phyloP scores from a whole-genome alignment of 2,329 filamentous ascomycete genomes.

The Neurospora sp. region DNA sequence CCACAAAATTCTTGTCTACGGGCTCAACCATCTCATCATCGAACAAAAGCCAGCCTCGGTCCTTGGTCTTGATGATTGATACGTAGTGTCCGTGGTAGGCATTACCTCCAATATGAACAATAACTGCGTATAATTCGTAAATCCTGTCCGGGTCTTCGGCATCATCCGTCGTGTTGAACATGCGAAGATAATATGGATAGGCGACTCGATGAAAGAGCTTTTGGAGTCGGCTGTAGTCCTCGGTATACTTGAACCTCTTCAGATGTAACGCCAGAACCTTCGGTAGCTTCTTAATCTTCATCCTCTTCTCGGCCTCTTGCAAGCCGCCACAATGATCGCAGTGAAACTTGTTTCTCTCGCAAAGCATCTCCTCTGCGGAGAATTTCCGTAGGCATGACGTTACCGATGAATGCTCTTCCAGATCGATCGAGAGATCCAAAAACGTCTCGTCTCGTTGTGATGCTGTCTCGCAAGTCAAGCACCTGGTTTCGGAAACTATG shows the following conservation, averaged over 20 bases:
- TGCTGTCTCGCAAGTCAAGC: slow-evolving; percentile 88
- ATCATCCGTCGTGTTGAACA: slow-evolving; percentile 97
- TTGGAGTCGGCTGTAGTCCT: slow-evolving; percentile 84
- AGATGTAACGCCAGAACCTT: slow-evolving; percentile 86
- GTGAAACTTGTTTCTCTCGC: slow-evolving; percentile 97
- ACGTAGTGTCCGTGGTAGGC: slow-evolving; percentile 98
- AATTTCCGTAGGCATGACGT: slow-evolving; percentile 93
- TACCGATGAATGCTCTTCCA: slow-evolving; percentile 91
- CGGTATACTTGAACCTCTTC: slow-evolving; percentile 97
- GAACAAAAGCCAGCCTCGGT: slow-evolving; percentile 90
- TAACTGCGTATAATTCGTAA: slow-evolving; percentile 94
- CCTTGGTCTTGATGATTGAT: slow-evolving; percentile 93
- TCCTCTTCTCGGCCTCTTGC: slow-evolving; percentile 95
- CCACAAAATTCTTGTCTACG: slow-evolving; percentile 90
- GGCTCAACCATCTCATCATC: slow-evolving; percentile 99
- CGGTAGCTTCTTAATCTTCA: slow-evolving; percentile 95
- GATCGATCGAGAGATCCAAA: slow-evolving; percentile 87
- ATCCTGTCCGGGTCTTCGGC: slow-evolving; percentile 86
- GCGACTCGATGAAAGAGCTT: slow-evolving; percentile 96
- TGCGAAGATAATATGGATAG: slow-evolving; percentile 89
- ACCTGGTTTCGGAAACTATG: slow-evolving; percentile 91
- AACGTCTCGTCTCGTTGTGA: slow-evolving; percentile 95
- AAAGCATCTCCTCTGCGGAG: slow-evolving; percentile 96
- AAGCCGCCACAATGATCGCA: slow-evolving; percentile 94
- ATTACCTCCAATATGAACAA: slow-evolving; percentile 93